Conservation (phyloP, 768 basidiomycete species). For the Melanogaster broomeanus region DNA sequence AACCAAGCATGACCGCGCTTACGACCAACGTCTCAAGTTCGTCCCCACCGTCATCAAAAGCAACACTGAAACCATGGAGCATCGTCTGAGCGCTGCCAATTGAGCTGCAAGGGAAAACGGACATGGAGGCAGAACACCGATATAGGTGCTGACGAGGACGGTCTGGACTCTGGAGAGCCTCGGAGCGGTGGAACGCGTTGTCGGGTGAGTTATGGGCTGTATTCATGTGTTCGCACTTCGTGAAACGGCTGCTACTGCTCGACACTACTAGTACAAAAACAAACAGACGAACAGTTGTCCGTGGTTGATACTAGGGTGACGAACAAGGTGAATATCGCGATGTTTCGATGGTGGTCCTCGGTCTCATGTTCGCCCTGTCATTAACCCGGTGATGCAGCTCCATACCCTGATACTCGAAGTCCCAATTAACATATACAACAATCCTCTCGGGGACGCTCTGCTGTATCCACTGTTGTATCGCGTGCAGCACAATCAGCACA, state of each 20-base stretch:
- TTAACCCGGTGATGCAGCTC: slow-evolving; percentile 61
- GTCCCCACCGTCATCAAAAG: slow-evolving; percentile 3
- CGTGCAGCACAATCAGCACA: slow-evolving; percentile 34
- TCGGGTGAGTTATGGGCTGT: slow-evolving; percentile 54
- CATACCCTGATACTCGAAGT: slow-evolving; percentile 54
- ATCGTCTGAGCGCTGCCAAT: slow-evolving; percentile 46
- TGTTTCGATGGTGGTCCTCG: background rate
- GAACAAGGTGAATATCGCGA: slow-evolving; percentile 52
- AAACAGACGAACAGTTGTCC: slow-evolving; percentile 75
- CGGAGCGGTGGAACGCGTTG: slow-evolving; percentile 78
- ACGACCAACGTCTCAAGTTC: background rate
- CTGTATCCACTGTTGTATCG: slow-evolving; percentile 82
- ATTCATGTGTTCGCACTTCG: background rate
- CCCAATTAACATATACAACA: slow-evolving; percentile 66
- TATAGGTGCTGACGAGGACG: slow-evolving; percentile 74
- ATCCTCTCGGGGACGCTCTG: slow-evolving; percentile 83
- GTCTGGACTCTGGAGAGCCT: slow-evolving; percentile 78
- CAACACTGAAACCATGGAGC: slow-evolving; percentile 17
- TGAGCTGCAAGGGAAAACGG: slow-evolving; percentile 86
- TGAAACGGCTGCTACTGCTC: slow-evolving; percentile 41
- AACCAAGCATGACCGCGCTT: slow-evolving; percentile 12
- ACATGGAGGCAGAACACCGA: slow-evolving; percentile 95
- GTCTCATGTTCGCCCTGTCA: background rate
- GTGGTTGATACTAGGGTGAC: slow-evolving; percentile 82
- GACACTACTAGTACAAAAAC: slow-evolving; percentile 63